Evolutionary conservation across 345 rosid genomes (phyloP).

Genomic region (Melastoma malabathricum): DNA sequence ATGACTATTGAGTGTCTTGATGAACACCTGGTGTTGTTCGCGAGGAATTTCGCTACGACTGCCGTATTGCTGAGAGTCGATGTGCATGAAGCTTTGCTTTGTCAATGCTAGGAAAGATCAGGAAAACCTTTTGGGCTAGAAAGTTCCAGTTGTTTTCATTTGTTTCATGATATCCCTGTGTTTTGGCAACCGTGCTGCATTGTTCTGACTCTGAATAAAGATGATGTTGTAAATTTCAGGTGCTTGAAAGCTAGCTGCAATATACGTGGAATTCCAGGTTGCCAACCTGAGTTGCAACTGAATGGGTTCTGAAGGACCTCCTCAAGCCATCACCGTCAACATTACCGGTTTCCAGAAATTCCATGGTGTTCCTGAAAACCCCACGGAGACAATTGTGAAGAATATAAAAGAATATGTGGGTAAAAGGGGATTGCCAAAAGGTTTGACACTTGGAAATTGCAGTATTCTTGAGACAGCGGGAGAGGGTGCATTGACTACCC

Average conservation of each 20-base stretch:
- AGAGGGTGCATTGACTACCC: constrained; percentile 48
- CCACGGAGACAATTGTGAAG: constrained; percentile 64
- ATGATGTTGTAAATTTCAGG: constrained; percentile 3
- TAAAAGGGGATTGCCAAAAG: constrained; percentile 61
- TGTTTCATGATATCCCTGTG: too few species aligned
- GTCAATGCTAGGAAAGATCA: too few species aligned
- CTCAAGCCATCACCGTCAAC: constrained; percentile 47
- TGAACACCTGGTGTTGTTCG: too few species aligned
- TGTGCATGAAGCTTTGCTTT: too few species aligned
- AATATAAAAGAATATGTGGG: constrained; percentile 56
- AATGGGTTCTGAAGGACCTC: constrained; percentile 98
- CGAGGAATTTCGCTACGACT: too few species aligned
- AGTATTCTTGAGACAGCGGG: constrained; percentile 87
- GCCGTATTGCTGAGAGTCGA: too few species aligned
- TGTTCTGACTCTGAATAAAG: too few species aligned
- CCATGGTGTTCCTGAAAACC: constrained; percentile 96
- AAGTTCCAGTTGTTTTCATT: too few species aligned
- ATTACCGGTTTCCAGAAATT: constrained; percentile 94
- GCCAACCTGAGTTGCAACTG: constrained; percentile 3
- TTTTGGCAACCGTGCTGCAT: too few species aligned
- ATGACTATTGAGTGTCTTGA: too few species aligned
- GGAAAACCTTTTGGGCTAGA: too few species aligned
- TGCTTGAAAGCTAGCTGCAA: constrained; percentile 5
- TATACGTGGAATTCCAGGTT: background rate
- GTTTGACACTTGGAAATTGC: constrained; percentile 63